Base-by-base conservation (phyloP, 352 stramenopile species). In the Phytophthora pisi region DNA sequence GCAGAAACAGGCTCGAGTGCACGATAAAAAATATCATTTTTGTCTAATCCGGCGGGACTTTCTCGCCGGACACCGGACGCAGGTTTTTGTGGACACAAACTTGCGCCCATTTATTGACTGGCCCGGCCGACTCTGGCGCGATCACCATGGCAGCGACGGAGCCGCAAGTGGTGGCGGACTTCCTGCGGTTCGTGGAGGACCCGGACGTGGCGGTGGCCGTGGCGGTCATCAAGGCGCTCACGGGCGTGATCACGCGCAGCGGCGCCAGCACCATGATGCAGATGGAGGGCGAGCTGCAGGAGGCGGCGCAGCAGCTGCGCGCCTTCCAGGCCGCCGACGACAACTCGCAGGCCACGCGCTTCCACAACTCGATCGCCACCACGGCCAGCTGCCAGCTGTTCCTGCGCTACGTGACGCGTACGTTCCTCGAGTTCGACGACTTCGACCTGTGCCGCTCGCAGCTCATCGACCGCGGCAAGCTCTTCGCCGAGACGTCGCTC, bases 251-350 rank as follows among this genome's bases (percentile, higher is more conserved):
- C 53, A 71, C 91, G 63, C 88, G 89, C 65, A 95, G 84, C 57
- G 84, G 89, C 50, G 91, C 92, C n/a, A 94, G 86, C 59, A 98
- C 95, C 24, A 98, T 98, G 95, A 98, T 98, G 93, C 91, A 96
- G 61, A 90, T 98, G 50, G 91, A 98, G 70, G 84, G 90, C 28
- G 95, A 98, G 71, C 70, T 98, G 40, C 90, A 95, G 54, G 84
- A 94, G 57, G 93, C 93, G 20, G 86, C 86, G 52, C 68, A 86
- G 61, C 75, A 90, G 55, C 74, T 94, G 68, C 87, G 86, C 56
- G 73, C 74, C 50, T 90, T 79, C 55, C 80, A 84, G 43, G 70
- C 82, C 11, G 70, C 51, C n/a, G 77, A 85, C 34, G 61, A 77
- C 58, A 49, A 72, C 18, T 60, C 78, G 31, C 57, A 67, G 42